Evolutionary conservation across 257 asterid genomes (phyloP).

Genomic region (Fraxinus quadrangulata): DNA sequence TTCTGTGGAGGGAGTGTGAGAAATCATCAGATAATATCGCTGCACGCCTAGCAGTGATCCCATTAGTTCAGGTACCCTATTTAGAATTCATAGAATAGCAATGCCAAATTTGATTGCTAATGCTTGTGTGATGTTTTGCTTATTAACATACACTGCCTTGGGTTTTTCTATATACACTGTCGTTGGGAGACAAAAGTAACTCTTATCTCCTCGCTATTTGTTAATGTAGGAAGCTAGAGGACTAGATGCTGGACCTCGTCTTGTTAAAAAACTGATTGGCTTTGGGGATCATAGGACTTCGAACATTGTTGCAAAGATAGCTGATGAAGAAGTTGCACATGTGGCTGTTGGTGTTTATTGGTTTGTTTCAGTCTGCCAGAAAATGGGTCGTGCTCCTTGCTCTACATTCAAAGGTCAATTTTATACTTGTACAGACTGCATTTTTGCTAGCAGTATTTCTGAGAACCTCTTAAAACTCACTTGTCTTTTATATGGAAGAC

Average conservation of each 20-base stretch:
- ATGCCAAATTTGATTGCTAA: background rate
- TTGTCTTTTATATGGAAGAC: slow-evolving; percentile 35
- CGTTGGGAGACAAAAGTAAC: background rate
- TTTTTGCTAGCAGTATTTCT: background rate
- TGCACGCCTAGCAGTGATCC: slow-evolving; percentile 91
- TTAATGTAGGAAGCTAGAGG: slow-evolving; percentile 87
- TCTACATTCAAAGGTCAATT: slow-evolving; percentile 70
- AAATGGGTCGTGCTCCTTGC: slow-evolving; percentile 62
- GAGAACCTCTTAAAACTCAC: background rate
- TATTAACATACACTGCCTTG: background rate
- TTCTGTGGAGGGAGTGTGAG: slow-evolving; percentile 94
- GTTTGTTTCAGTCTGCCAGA: slow-evolving; percentile 81
- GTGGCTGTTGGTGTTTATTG: slow-evolving; percentile 92
- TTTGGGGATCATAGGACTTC: slow-evolving; percentile 89
- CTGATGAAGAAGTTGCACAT: slow-evolving; percentile 95
- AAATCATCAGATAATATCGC: slow-evolving; percentile 80
- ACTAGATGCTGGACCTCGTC: slow-evolving; percentile 96
- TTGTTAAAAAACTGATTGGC: slow-evolving; percentile 73
- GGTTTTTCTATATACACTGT: background rate
- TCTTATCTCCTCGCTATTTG: background rate
- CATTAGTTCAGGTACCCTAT: slow-evolving; percentile 78
- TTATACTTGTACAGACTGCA: background rate
- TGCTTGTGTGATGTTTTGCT: background rate
- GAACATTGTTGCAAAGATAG: slow-evolving; percentile 73
- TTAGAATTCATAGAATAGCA: background rate